Base-by-base conservation (phyloP, 495 filamentous ascomycete genomes). In the Extremus antarcticus region DNA sequence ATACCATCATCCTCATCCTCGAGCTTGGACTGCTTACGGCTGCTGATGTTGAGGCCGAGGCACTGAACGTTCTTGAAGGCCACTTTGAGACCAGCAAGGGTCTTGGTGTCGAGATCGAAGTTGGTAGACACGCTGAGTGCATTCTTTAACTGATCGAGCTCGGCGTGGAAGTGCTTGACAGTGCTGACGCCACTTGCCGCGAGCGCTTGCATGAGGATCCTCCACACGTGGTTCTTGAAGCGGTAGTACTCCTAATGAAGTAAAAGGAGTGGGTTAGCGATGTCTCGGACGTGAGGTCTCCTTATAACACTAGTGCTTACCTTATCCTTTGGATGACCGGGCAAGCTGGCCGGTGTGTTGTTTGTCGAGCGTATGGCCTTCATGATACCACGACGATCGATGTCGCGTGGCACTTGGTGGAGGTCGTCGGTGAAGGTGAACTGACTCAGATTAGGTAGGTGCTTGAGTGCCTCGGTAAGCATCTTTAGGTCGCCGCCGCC, bases 401-500 rank as follows among this genome's bases (percentile, higher is more conserved):
- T 7, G 39, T 41, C 20, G n/a, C 11, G n/a, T 3, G 49, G 49
- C 7, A 51, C 3, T 3, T 19, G 2, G 49, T 7, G 2, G 23
- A 16, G 3, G 11, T 13, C 11, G 21, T 53, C 50, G 8, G 17
- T 43, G 50, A 53, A 24, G 2, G 24, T 22, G 32, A 56, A 19
- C 15, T n/a, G 16, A 39, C 24, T 40, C 17, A 61, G 25, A 17
- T 25, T 25, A 19, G 48, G 25, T 1, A 61, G 50, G 8, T 39
- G 3, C 23, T 49, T 19, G 45, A 61, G 54, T 7, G 58, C 58
- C 1, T 47, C 23, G 17, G 35, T 53, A 20, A 61, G 25, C 20
- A 57, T 48, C 11, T 50, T 20, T 13, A 40, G 17, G 24, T 53
- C 59, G 2, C 52, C 25, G 23, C 51, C 50, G 21, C 4, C 51